Evolutionary conservation across 805 yeast species (phyloP).

Genomic region (Debaryomyces castellii): DNA sequence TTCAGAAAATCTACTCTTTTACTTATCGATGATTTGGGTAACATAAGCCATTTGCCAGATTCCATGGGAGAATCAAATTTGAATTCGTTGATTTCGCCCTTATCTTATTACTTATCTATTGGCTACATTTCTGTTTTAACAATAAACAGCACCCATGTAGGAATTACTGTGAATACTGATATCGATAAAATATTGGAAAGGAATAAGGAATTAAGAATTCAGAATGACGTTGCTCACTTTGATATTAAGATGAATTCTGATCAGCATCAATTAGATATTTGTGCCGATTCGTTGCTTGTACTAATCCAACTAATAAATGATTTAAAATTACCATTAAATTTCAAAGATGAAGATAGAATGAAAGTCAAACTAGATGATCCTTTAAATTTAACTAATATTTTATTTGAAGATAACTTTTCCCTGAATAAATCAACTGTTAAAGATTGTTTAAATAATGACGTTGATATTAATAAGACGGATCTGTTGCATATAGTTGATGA

Average conservation of each 20-base stretch:
- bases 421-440: background rate
- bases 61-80: conserved; percentile 1
- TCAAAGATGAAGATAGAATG: conserved; percentile 61
- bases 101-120: conserved; percentile 35
- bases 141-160: conserved; percentile 38
- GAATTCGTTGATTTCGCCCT: conserved; percentile 25
- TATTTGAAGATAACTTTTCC: conserved; percentile 4
- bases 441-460: background rate
- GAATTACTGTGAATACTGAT: conserved; percentile 26
- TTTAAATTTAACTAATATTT: conserved; percentile 35
- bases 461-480: background rate
- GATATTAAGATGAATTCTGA: conserved; percentile 52
- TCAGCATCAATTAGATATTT: conserved; percentile 50
- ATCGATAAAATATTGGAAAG: conserved; percentile 16
- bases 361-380: conserved; percentile 32
- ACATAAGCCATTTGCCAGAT: conserved; percentile 4
- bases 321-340: conserved; percentile 64
- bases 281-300: conserved; percentile 85
- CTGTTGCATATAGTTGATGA: conserved; percentile 17
- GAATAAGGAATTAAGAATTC: conserved; percentile 18
- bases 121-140: conserved; percentile 59
- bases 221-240: conserved; percentile 25
- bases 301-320: conserved; percentile 67
- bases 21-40: conserved; percentile 59
- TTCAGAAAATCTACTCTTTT: conserved; percentile 51